phyloP scores from a whole-genome alignment of 2,329 filamentous ascomycete genomes.

The Drechslerella dactyloides region DNA sequence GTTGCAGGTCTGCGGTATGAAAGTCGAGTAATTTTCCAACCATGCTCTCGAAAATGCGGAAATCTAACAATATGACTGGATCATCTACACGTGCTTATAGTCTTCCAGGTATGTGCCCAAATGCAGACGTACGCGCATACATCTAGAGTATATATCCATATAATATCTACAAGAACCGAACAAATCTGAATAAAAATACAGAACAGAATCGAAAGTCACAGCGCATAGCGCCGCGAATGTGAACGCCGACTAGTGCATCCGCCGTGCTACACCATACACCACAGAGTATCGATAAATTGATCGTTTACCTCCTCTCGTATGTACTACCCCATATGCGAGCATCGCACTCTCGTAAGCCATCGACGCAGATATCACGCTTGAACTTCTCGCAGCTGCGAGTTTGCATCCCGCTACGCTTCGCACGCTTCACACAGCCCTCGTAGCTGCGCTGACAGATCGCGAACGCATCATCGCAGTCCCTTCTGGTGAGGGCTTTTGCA shows the following conservation, averaged over 20 bases:
- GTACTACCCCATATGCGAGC: conserved; percentile 32
- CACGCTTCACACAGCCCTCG: conserved; percentile 42
- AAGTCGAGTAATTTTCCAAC: too few species aligned
- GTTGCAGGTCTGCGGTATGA: too few species aligned
- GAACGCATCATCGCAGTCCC: conserved; percentile 38
- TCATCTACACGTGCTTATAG: too few species aligned
- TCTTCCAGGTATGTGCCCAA: too few species aligned
- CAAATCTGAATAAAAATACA: not conserved
- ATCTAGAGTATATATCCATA: too few species aligned
- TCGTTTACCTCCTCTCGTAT: not conserved
- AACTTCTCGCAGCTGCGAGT: conserved; percentile 46
- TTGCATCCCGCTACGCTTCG: conserved; percentile 43
- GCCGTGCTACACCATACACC: too few species aligned
- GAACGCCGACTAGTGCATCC: too few species aligned
- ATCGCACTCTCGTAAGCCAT: conserved; percentile 33
- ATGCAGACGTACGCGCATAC: too few species aligned
- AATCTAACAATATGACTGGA: too few species aligned
- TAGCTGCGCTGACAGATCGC: conserved; percentile 38
- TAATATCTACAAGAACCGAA: not conserved
- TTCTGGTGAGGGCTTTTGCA: conserved; percentile 29
- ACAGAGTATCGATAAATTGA: too few species aligned
- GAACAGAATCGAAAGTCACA: not conserved
- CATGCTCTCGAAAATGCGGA: too few species aligned
- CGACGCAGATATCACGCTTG: conserved; percentile 35
- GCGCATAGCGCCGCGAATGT: too few species aligned